Evolutionary conservation across 2,329 filamentous ascomycete species (phyloP), one percentile per base, ranked within the genome.

Genomic region (Penicillium sp.): DNA sequence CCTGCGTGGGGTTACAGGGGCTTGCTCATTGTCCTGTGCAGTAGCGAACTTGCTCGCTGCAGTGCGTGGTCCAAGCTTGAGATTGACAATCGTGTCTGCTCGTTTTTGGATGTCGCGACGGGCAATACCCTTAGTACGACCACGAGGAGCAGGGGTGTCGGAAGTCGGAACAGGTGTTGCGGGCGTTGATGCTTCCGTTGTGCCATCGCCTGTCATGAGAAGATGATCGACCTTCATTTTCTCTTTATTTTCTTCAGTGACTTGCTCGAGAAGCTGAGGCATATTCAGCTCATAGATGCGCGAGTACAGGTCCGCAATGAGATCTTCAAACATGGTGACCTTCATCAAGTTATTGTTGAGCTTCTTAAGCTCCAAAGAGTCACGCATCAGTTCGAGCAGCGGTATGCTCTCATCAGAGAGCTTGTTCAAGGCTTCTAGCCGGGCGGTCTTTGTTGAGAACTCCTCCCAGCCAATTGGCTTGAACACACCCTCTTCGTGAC

Each of bases 311-410:
- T 99, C 94, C 18, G 87, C 89, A 59, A 97, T 89, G n/a, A 97
- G 81, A 65, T 99, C 94, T 64, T 99, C 94, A 37, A 97, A 93
- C 8, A 87, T 80, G 0, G 85, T 83, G 0, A 88, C 83, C 71
- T 96, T 97, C 83, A 95, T 94, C 7, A 96, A 80, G 40, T 87
- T 88, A 33, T 87, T 87, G 67, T 99, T 99, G 37, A 97, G 82
- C 68, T 85, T 87, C 66, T 89, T 89, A 27, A 90, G 73, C 60
- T 90, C 87, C 21, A 87, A 77, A 1, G 83, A 81, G 56, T 90
- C 87, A 34, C 84, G 79, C 9, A 90, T 76, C 6, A 86, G 75
- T 49, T 88, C 86, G 2, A 89, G 72, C 3, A 80, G 77, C 0
- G 77, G 72, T 1, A 66, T 68, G 51, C 68, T 71, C 0, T 78